phyloP scores from a whole-genome alignment of 2,329 filamentous ascomycete genomes.

The Talaromyces sp. region DNA sequence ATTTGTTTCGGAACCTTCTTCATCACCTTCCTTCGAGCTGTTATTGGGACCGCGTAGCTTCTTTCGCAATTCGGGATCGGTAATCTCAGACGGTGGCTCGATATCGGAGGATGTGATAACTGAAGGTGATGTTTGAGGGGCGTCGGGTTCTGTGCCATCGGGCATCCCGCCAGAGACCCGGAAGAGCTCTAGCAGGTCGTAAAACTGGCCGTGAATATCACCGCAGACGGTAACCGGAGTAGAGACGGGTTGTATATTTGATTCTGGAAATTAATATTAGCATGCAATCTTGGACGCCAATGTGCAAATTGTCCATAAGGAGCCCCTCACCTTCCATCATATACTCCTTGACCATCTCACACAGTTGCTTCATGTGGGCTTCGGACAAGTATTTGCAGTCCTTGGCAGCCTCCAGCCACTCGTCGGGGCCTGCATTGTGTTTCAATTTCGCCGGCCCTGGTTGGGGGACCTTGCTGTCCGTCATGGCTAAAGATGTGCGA shows the following conservation, averaged over 20 bases:
- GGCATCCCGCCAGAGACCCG: constrained; percentile 96
- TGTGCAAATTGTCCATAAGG: background rate
- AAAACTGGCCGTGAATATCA: constrained; percentile 98
- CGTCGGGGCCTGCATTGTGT: constrained; percentile 82
- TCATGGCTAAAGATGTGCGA: constrained; percentile 33
- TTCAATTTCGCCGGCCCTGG: constrained; percentile 86
- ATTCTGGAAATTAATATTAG: constrained; percentile 61
- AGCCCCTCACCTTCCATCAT: constrained; percentile 84
- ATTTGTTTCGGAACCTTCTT: constrained; percentile 26
- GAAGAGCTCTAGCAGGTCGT: constrained; percentile 95
- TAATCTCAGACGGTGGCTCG: constrained; percentile 87
- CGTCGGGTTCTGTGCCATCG: constrained; percentile 71
- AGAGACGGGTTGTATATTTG: constrained; percentile 96
- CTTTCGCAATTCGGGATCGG: constrained; percentile 81
- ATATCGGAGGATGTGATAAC: constrained; percentile 89
- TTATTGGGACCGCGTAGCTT: constrained; percentile 66
- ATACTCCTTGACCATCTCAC: constrained; percentile 98
- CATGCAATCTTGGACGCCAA: background rate
- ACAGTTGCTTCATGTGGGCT: constrained; percentile 96
- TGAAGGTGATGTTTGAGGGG: constrained; percentile 69
- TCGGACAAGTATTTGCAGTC: constrained; percentile 97
- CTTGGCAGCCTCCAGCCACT: constrained; percentile 96
- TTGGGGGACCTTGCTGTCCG: constrained; percentile 70
- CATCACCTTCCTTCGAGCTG: constrained; percentile 35
- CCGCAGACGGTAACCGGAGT: constrained; percentile 97